Evolutionary conservation across 164 flowering plant species (phyloP).

Genomic region (Dillenia turbinata): DNA sequence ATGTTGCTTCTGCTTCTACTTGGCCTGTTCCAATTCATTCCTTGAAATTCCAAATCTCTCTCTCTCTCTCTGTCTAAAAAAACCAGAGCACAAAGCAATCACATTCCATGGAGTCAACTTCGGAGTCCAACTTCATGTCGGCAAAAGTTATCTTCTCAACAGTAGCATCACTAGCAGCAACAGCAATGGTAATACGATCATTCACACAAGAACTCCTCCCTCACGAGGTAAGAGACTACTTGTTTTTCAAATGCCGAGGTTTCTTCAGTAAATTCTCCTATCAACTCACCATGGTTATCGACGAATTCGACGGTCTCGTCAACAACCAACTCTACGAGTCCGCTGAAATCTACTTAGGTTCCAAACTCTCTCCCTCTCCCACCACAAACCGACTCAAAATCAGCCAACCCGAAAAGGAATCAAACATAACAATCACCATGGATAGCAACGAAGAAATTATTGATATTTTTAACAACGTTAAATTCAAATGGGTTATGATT

Average conservation of each 20-base stretch:
- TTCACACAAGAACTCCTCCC: constrained; percentile 27
- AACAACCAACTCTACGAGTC: constrained; percentile 34
- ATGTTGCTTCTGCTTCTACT: no score
- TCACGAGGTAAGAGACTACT: constrained; percentile 14
- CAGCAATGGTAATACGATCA: constrained; percentile 24
- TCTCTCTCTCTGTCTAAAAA: no score
- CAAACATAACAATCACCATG: constrained; percentile 13
- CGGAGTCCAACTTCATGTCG: not conserved
- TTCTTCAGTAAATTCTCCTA: constrained; percentile 27
- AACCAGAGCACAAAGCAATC: no score
- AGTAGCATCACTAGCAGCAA: constrained; percentile 30
- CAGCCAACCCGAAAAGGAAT: constrained; percentile 22
- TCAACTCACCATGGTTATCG: constrained; percentile 32
- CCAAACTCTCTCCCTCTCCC: constrained; percentile 22
- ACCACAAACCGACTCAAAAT: constrained; percentile 15
- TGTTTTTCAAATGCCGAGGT: constrained; percentile 11
- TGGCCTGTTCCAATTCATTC: no score
- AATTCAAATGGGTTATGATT: constrained; percentile 28
- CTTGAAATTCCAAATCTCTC: no score
- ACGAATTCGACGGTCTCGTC: constrained; percentile 33
- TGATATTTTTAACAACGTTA: constrained; percentile 22
- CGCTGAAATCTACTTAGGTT: constrained; percentile 29
- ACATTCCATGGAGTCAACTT: no score
- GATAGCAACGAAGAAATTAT: constrained; percentile 21
- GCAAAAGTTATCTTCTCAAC: constrained; percentile 27